phyloP scores from a whole-genome alignment of 2,329 filamentous ascomycete genomes.

The Arthrobotrys entomopaga region DNA sequence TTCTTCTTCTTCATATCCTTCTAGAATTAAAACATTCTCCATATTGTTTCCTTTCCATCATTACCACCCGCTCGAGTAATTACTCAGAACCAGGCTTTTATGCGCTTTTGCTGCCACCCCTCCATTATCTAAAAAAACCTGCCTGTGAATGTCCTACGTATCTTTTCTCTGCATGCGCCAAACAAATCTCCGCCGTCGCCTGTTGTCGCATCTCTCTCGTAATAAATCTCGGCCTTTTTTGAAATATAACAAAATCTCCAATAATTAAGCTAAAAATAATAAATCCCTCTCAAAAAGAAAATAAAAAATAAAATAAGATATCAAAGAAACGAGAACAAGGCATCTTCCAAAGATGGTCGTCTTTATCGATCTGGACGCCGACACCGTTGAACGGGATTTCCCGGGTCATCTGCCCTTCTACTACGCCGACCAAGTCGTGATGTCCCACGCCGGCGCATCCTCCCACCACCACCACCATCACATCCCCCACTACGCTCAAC shows the following conservation, averaged over 20 bases:
- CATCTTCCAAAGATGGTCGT: constrained; percentile 48
- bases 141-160: neutral
- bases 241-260: too few relatives aligned
- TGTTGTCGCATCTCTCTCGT: neutral
- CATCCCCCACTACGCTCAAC: constrained; percentile 37
- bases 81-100: neutral
- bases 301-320: too few relatives aligned
- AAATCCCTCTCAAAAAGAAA: neutral
- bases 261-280: constrained; percentile 9
- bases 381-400: constrained; percentile 54
- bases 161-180: neutral
- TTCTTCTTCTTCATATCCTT: constrained; percentile 5
- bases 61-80: too few relatives aligned
- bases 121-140: neutral
- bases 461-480: neutral
- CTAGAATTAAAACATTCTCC: too few relatives aligned
- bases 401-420: constrained; percentile 46
- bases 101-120: neutral
- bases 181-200: neutral
- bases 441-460: constrained; percentile 24
- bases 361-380: constrained; percentile 53
- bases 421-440: constrained; percentile 12
- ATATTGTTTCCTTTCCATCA: too few relatives aligned
- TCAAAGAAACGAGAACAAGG: neutral
- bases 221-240: neutral